phyloP scores from a whole-genome alignment of 202 grass and related monocot species.

The Elaeis oleifera region DNA sequence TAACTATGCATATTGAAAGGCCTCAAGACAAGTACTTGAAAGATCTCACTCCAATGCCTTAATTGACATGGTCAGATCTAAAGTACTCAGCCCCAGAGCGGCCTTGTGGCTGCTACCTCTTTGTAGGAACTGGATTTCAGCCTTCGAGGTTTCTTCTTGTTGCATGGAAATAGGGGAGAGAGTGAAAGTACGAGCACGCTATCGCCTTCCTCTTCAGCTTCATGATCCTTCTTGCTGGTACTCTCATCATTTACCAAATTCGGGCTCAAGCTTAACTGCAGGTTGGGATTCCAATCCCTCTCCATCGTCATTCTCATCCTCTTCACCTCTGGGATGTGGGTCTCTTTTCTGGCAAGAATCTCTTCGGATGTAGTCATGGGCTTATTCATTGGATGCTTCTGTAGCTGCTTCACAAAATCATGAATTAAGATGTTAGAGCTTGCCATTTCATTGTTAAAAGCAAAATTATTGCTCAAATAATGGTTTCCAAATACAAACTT shows the following conservation, averaged over 20 bases:
- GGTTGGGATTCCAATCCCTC: conserved; percentile 27
- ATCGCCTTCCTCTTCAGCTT: not conserved
- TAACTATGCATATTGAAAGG: conserved; percentile 13
- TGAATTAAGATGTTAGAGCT: not conserved
- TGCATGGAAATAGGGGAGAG: conserved; percentile 15
- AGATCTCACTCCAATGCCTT: conserved; percentile 99
- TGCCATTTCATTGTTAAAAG: not conserved
- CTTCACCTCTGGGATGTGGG: conserved; percentile 8
- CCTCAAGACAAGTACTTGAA: conserved; percentile 99
- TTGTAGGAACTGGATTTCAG: conserved; percentile 16
- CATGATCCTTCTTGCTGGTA: conserved; percentile 2
- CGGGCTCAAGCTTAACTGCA: conserved; percentile 70
- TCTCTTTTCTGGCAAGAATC: conserved; percentile 9
- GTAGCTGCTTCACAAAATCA: conserved; percentile 21
- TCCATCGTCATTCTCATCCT: conserved; percentile 21
- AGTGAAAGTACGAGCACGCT: too few relatives aligned
- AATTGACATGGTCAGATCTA: conserved; percentile 99
- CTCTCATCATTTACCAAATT: conserved; percentile 1
- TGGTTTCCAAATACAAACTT: conserved; percentile 2
- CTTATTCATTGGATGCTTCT: conserved; percentile 20
- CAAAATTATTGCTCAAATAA: too few relatives aligned
- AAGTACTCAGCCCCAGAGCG: conserved; percentile 93
- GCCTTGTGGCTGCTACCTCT: conserved; percentile 54
- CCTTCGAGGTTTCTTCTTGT: conserved; percentile 4
- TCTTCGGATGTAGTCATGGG: conserved; percentile 10